These are phyloP conservation scores for Amaranthus palmeri DNA, from an alignment of 148 eudicot genomes.

Conservation along the genomic window DNA sequence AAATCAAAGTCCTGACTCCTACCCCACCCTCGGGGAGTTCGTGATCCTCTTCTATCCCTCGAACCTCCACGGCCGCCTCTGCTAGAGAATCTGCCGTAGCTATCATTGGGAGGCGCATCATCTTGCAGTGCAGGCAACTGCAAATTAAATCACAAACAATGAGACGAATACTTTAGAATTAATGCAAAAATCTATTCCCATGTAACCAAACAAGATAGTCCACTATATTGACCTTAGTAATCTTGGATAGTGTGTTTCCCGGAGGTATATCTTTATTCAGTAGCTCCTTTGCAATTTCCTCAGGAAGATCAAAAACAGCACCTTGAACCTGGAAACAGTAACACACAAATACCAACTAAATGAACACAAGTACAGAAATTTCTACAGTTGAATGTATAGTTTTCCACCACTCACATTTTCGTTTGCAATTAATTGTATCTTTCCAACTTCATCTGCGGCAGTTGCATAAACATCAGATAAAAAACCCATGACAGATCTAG, in stretches of 20 bases:
- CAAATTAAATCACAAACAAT: slow-evolving; percentile 21
- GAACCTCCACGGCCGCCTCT: slow-evolving; percentile 58
- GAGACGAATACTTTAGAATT: background rate
- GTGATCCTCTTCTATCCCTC: slow-evolving; percentile 31
- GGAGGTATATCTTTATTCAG: slow-evolving; percentile 68
- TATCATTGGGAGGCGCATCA: slow-evolving; percentile 75
- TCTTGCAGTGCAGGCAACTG: slow-evolving; percentile 98
- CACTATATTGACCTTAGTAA: slow-evolving; percentile 51
- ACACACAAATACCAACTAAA: slow-evolving; percentile 11
- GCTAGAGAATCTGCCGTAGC: slow-evolving; percentile 73
- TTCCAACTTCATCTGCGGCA: slow-evolving; percentile 94
- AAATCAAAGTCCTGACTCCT: slow-evolving; percentile 33
- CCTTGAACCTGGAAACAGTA: slow-evolving; percentile 62
- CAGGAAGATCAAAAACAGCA: slow-evolving; percentile 98
- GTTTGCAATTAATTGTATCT: slow-evolving; percentile 84
- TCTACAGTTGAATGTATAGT: background rate
- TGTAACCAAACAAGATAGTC: too few relatives aligned
- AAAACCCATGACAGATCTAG: slow-evolving; percentile 91
- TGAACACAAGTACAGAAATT: background rate
- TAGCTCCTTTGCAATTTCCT: slow-evolving; percentile 83
- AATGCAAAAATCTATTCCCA: background rate
- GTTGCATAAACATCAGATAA: slow-evolving; percentile 72
- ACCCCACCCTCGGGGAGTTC: slow-evolving; percentile 58
- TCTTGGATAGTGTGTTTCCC: slow-evolving; percentile 73
- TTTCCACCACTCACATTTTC: slow-evolving; percentile 41